Base-by-base conservation (phyloP, 176 grass and related monocot species). In the Juncus effusus region DNA sequence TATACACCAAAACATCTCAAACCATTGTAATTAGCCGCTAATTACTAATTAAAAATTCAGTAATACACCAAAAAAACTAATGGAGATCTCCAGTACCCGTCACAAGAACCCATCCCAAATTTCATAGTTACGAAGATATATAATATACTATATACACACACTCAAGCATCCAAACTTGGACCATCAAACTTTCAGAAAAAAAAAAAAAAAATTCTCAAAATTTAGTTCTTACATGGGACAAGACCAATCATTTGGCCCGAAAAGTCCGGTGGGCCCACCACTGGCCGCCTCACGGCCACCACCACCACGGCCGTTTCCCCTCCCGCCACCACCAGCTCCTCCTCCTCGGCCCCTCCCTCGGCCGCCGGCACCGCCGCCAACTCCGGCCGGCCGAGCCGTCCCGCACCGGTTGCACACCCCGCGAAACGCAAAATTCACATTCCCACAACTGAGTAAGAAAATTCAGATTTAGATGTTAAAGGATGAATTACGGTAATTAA, bases 171-270 rank as follows among this genome's bases (percentile, higher is more conserved):
- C 3, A 28, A 39, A 45, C 13, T 13, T 9, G 11, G 59, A 11
- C 38, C 13, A 12, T 14, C n/a, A 5, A 14, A 62, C 13, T 62
- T n/a, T 51, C 2, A 78, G 16, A 16, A 70, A n/a, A 69, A 40
- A 5, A 9, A 75, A 72, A 36, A 76, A 47, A 51, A 7, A 57
- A 28, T 62, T 45, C 15, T 53, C 15, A 42, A 68, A 28, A 10
- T 28, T 28, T 28, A 28, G 19, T 28, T 28, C 74, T 96, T 87
- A 99, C 89, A 97, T 97, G 47, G 88, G 89, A 74, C 94, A 97
- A 37, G 94, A 2, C 94, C 88, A 97, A 70, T 97, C 94, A 84
- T 97, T 97, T 54, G 94, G 94, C 57, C 94, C 94, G 82, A 97
- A 97, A 44, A 97, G 78, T 3, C 94, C 94, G 44, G 94, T 84